Base-by-base conservation (phyloP, 2,329 filamentous ascomycete genomes). In the Phialocephala subalpina region DNA sequence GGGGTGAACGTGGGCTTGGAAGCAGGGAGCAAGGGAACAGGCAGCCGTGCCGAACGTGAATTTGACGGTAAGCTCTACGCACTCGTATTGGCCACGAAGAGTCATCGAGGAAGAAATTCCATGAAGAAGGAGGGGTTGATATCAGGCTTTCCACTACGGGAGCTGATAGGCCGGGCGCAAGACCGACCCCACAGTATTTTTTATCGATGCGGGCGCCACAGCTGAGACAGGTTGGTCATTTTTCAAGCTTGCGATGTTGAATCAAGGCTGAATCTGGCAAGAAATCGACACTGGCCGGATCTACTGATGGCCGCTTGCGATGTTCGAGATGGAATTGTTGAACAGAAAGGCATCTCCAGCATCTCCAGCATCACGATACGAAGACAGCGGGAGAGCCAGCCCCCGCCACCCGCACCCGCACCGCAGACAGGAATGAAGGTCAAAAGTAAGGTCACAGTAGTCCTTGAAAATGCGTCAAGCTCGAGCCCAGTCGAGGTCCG, bases 31-130 rank as follows among this genome's bases (percentile, higher is more conserved):
- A n/a, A n/a, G 22, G 52, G 45, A 61, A 63, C 53, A 66, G 64
- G 64, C 60, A 66, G 60, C 64, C 64, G 60, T 63, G 60, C 64
- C 64, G 64, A 63, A 63, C 49, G 11, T 38, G 60, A 40, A 61
- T 38, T 57, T 33, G 59, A 66, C 42, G 62, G 42, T 59, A 42
- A 36, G 60, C 29, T 53, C 20, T 27, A 27, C 22, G 20, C 5
- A 27, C 20, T 42, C 58, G 47, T 53, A 42, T 53, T 66, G 64
- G 60, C 16, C 57, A 57, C 33, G 55, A 45, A 58, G 36, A 52
- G 52, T 56, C 49, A 47, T 36, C 35, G 55, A 57, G 33, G 18
- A 12, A 16, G 55, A 36, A 22, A 20, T 38, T 38, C 29, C 29
- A 38, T 22, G 5, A 25, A 20, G 5, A 25, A 20, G 18, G 29